phyloP scores from a whole-genome alignment of 31 red algal genomes.

The Porphyra umbilicalis region DNA sequence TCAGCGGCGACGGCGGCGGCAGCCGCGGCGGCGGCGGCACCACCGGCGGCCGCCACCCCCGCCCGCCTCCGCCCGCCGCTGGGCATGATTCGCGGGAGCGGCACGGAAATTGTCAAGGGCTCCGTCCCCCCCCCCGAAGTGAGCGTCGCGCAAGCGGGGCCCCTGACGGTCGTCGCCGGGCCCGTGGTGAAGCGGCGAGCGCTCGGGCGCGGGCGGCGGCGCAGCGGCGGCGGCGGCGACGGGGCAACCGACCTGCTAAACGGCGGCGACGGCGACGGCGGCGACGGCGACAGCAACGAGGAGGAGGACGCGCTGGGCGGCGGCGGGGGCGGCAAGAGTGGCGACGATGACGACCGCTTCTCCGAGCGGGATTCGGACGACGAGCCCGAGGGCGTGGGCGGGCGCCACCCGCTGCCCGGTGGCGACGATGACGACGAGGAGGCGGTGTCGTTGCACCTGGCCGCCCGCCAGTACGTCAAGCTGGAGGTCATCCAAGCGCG shows the following conservation, averaged over 20 bases:
- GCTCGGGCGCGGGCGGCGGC: too few relatives aligned
- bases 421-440: conserved; percentile 16
- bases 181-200: too few relatives aligned
- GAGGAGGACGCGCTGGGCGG: not conserved
- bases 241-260: not conserved
- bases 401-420: not conserved
- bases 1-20: not conserved
- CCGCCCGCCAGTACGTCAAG: conserved; percentile 32
- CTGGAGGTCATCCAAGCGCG: conserved; percentile 52
- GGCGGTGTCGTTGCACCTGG: conserved; percentile 42
- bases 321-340: not conserved
- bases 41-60: not conserved
- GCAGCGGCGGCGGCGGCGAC: not conserved
- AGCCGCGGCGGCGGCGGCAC: not conserved
- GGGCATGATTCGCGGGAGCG: not conserved
- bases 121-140: not conserved
- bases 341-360: not conserved
- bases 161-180: too few relatives aligned
- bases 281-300: not conserved
- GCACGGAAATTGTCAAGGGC: not conserved
- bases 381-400: not conserved
- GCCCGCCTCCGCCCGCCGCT: not conserved
- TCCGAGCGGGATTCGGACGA: not conserved
- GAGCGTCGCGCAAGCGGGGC: not conserved
- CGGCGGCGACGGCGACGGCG: not conserved